Evolutionary conservation across 306 rosid species (phyloP).

Genomic region (Morella rubra): DNA sequence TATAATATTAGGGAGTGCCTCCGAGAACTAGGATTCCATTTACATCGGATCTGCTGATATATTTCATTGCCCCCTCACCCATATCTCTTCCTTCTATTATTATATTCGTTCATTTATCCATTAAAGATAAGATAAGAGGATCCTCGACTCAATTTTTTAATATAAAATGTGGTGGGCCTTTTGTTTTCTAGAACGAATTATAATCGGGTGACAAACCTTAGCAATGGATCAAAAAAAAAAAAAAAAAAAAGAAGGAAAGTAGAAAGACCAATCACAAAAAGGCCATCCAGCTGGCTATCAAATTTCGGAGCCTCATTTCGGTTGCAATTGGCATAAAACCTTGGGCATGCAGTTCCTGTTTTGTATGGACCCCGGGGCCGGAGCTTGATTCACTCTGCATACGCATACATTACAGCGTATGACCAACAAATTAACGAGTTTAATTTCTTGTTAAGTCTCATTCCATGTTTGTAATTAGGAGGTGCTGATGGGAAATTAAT

Average conservation of each 20-base stretch:
- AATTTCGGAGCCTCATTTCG: background rate
- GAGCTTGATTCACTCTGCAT: no score
- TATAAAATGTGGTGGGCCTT: conserved; percentile 10
- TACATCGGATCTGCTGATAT: conserved; percentile 59
- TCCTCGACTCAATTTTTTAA: background rate
- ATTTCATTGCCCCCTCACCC: conserved; percentile 41
- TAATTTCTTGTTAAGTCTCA: background rate
- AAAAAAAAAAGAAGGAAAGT: background rate
- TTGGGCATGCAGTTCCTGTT: background rate
- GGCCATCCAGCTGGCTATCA: background rate
- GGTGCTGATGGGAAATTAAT: no score
- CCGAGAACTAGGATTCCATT: conserved; percentile 58
- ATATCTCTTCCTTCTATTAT: conserved; percentile 37
- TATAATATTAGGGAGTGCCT: conserved; percentile 24
- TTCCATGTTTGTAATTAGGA: background rate
- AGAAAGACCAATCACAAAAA: background rate
- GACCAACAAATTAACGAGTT: background rate
- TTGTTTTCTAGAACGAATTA: conserved; percentile 8
- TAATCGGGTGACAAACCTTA: background rate
- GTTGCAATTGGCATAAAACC: background rate
- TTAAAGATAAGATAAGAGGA: conserved; percentile 46
- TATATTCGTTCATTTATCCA: conserved; percentile 29
- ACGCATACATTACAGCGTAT: background rate
- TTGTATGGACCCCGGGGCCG: no score
- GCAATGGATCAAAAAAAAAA: background rate